Base-by-base conservation (phyloP, 306 rosid species). In the Citrullus mucosospermus region DNA sequence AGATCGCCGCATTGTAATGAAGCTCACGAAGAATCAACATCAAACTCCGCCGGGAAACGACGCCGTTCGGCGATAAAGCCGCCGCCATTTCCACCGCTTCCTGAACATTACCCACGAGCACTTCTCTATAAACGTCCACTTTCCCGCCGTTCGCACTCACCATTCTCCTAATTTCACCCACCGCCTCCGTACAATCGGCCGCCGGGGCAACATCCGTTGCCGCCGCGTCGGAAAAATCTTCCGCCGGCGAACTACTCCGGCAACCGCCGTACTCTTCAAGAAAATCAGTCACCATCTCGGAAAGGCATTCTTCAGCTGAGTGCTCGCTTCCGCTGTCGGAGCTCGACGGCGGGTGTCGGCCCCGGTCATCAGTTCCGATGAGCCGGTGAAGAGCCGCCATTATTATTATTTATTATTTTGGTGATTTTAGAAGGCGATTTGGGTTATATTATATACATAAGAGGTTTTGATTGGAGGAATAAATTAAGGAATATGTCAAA, bases 281-380 rank as follows among this genome's bases (percentile, higher is more conserved):
- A 75, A 90, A 94, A 57, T 78, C 82, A 48, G 82, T 87, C 34
- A 94, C 92, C 74, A 94, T 93, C 79, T 84, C 91, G 22, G 93
- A 89, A 51, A 94, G 94, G 7, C 87, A 88, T 2, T 81, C 86
- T 1, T 72, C 87, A 17, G 91, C n/a, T 3, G 20, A 90, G 85
- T 94, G 91, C 8, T 94, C 90, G 79, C 97, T 94, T 2, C 91
- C 98, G 79, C 94, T 90, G 85, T 7, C 78, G 48, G 76, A 84
- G 28, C 88, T 84, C 1, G 81, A 75, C 4, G 25, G 85, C 60
- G 38, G 38, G 12, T 22, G 55, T 34, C 1, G 54, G 34, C 55
- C 18, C 36, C 76, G 78, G 77, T 69, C 38, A 53, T 83, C 76
- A n/a, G 73, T 80, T 25, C 93, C 92, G 28, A 88, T 84, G 20